These are phyloP conservation scores for Knufia fluminis DNA, from an alignment of 2,329 filamentous ascomycete genomes.

Conservation along the genomic window DNA sequence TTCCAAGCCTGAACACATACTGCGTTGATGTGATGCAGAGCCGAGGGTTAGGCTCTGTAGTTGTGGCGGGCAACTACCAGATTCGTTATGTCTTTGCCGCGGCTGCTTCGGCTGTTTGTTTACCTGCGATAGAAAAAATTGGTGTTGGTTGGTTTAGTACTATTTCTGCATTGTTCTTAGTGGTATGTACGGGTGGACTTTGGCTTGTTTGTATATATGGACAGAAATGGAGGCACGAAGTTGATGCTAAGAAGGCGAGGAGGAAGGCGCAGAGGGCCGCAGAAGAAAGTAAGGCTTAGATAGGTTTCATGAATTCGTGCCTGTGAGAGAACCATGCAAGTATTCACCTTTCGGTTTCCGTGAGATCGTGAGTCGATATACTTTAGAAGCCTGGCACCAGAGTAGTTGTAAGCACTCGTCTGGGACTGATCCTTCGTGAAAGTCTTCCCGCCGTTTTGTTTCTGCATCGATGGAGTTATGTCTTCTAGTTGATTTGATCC, in stretches of 20 bases:
- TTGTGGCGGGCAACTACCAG: conserved; percentile 73
- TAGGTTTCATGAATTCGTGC: too few relatives aligned
- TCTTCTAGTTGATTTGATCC: too few relatives aligned
- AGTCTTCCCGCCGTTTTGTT: too few relatives aligned
- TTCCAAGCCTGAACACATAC: conserved; percentile 68
- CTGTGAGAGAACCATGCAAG: too few relatives aligned
- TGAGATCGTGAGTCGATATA: too few relatives aligned
- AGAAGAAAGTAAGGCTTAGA: conserved; percentile 10
- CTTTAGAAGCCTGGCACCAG: too few relatives aligned
- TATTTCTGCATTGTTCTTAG: conserved; percentile 52
- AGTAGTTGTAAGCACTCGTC: too few relatives aligned
- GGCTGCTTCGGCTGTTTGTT: conserved; percentile 57
- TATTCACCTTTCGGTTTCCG: too few relatives aligned
- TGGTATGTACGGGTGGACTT: conserved; percentile 37
- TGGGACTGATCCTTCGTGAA: too few relatives aligned
- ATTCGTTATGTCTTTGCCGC: conserved; percentile 68
- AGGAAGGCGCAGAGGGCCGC: conserved; percentile 22
- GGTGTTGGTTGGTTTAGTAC: conserved; percentile 77
- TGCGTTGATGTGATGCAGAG: conserved; percentile 71
- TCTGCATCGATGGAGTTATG: too few relatives aligned
- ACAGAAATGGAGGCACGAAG: conserved; percentile 42
- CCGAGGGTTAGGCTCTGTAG: conserved; percentile 53
- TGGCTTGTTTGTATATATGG: conserved; percentile 45
- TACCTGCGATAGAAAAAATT: conserved; percentile 64
- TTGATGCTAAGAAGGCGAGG: conserved; percentile 41